Percentiles rank a stretch among this genome's conserved stretches.
These are phyloP conservation scores for Aspergillus thermomutatus DNA, from an alignment of 2,329 filamentous ascomycete species.

Conservation along the genomic window DNA sequence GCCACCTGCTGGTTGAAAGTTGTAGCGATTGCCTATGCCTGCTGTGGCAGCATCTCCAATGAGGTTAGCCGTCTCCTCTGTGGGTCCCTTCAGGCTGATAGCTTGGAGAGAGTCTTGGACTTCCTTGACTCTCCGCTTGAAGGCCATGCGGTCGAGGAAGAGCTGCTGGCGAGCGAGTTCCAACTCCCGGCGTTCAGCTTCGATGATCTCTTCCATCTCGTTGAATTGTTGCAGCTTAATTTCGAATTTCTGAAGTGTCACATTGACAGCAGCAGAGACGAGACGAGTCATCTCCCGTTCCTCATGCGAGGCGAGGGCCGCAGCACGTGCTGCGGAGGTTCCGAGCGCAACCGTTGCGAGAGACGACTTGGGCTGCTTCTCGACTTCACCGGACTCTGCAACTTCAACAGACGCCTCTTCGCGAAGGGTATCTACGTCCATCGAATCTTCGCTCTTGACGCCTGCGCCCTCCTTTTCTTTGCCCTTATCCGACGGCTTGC, in stretches of 20 bases:
- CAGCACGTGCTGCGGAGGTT: conserved; percentile 78
- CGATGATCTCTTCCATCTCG: conserved; percentile 89
- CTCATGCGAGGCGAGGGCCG: conserved; percentile 88
- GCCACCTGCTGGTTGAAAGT: conserved; percentile 36
- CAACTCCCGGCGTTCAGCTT: conserved; percentile 87
- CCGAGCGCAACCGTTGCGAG: conserved; percentile 76
- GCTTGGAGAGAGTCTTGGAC: conserved; percentile 68
- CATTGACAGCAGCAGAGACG: conserved; percentile 86
- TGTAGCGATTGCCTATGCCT: conserved; percentile 39
- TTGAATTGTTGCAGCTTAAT: conserved; percentile 94
- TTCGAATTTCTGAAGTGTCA: conserved; percentile 93
- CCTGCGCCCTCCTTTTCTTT: conserved; percentile 47
- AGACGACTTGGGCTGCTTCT: conserved; percentile 46
- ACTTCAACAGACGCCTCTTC: conserved; percentile 30
- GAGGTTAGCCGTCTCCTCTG: conserved; percentile 39
- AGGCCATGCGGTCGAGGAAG: conserved; percentile 85
- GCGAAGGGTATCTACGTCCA: conserved; percentile 53
- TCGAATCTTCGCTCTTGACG: conserved; percentile 55
- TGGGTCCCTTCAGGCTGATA: conserved; percentile 40
- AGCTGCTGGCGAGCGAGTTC: conserved; percentile 89
- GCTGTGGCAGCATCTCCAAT: conserved; percentile 32
- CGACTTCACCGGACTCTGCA: conserved; percentile 44
- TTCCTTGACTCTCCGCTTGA: conserved; percentile 81
- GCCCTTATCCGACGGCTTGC: conserved; percentile 45
- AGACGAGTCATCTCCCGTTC: conserved; percentile 95